Evolutionary conservation across 2,329 filamentous ascomycete species (phyloP), one percentile per base, ranked within the genome.

Genomic region (Capronia americana): DNA sequence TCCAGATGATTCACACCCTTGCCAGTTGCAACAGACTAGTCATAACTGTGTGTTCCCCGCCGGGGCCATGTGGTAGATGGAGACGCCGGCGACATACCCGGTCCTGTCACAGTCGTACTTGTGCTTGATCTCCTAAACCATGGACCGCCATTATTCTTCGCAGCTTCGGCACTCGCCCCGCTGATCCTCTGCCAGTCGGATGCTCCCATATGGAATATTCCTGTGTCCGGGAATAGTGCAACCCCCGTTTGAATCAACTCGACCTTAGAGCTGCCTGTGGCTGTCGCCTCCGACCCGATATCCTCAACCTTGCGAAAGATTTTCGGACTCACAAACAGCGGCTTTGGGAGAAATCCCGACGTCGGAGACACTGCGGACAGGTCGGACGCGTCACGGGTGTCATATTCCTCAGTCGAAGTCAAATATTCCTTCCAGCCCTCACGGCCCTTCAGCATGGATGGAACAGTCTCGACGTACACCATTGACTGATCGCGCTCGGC

Each of bases 401-500:
- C 48, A 51, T 23, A 28, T 6, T 51, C 48, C 11, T 51, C 20
- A 17, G 6, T 51, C 14, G 20, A 23, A 7, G 20, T 7, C 12
- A 51, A 3, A 23, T 28, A 51, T 12, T 51, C 48, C 20, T 24
- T 51, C 48, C 48, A 51, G 48, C 48, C 48, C 10, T 23, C 10
- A 24, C 14, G 3, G 1, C 14, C 20, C 14, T 51, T 23, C 11
- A 23, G 12, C 14, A 28, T 11, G 20, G 20, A 51, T 23, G 48
- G 48, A 55, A 17, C 54, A 10, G 23, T 46, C 3, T 38, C 59
- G 26, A 61, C 34, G 12, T 26, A 24, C n/a, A 61, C 53, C n/a
- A 26, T 54, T 48, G 24, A 54, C 20, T 55, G 59, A 41, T 61
- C 59, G 24, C 59, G 59, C 59, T 61, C 48, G 20, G 50, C 48